Base-by-base conservation (phyloP, 768 basidiomycete genomes). In the Collybia sordida region DNA sequence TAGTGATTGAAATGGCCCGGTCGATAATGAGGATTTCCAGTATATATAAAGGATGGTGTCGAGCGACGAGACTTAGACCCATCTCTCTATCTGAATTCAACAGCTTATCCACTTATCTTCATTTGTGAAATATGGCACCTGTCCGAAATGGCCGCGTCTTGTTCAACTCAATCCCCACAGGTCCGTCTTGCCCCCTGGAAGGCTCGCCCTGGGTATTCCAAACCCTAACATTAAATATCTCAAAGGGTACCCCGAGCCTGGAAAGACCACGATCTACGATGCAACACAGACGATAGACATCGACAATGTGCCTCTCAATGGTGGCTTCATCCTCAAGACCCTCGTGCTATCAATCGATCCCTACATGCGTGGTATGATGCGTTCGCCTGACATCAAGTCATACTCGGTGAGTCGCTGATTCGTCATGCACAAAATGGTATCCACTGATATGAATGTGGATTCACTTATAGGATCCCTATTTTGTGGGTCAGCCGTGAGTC, bases 271-370 rank as follows among this genome's bases (percentile, higher is more conserved):
- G 3, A 56, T 73, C 0, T 71, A 78, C 51, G 79, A 82, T 49
- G 63, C 51, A 3, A 71, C 65, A 0, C 58, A 72, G 47, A 73
- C 65, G 0, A 82, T 84, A 56, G 82, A 84, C 54, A 56, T 74
- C 18, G 77, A 81, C 12, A 72, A 57, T 23, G 72, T 71, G 0
- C 59, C 71, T 1, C 59, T 81, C 38, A 62, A 78, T 17, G 76
- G 78, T 0, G 77, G 78, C 0, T 57, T 80, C 47, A 57, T 84
- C 6, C 41, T 81, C 55, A 83, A 83, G 61, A 72, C 71, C 0
- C 68, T 83, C 14, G 70, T 68, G 1, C 57, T 78, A 3, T 72
- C 73, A 0, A 56, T 77, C 25, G 76, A 78, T 50, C 72, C 74
- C 1, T 75, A 75, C 57, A 53, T 76, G 63, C 51, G 72, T n/a